phyloP scores from a whole-genome alignment of 2,329 filamentous ascomycete genomes.

The Aurifilum marmelostoma region DNA sequence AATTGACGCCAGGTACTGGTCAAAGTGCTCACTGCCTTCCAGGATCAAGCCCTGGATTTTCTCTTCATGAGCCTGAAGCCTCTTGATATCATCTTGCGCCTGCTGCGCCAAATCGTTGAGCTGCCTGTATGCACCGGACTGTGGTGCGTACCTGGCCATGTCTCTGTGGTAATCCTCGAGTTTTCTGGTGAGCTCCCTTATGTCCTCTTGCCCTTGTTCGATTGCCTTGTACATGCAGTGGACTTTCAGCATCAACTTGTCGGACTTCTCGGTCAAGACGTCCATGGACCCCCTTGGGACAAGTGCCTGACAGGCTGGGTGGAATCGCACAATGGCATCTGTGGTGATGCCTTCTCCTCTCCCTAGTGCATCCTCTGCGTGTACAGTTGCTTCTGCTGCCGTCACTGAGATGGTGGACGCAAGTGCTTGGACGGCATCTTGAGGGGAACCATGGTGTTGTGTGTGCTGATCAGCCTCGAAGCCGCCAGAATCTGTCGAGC shows the following conservation, averaged over 20 bases:
- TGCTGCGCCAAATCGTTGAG: neutral
- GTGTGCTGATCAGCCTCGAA: neutral
- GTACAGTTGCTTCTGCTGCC: neutral
- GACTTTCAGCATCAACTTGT: neutral
- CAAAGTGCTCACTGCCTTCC: neutral
- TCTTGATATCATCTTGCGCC: neutral
- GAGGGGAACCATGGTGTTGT: neutral
- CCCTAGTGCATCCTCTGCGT: no score
- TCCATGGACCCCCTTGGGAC: neutral
- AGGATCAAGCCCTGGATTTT: neutral
- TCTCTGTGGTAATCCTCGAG: neutral
- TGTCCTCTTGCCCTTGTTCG: neutral
- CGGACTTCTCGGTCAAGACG: neutral
- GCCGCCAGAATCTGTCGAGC: neutral
- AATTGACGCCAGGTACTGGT: neutral
- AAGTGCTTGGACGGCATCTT: neutral
- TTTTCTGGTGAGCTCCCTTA: neutral
- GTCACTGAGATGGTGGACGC: neutral
- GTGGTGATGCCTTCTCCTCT: neutral
- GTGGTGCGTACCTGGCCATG: neutral
- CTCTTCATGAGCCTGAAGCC: neutral
- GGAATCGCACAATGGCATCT: neutral
- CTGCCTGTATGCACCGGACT: neutral
- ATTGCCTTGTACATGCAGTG: neutral
- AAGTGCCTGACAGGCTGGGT: neutral